These are phyloP conservation scores for Parachaetomium inaequale DNA, from an alignment of 495 filamentous ascomycete species.

Conservation along the genomic window DNA sequence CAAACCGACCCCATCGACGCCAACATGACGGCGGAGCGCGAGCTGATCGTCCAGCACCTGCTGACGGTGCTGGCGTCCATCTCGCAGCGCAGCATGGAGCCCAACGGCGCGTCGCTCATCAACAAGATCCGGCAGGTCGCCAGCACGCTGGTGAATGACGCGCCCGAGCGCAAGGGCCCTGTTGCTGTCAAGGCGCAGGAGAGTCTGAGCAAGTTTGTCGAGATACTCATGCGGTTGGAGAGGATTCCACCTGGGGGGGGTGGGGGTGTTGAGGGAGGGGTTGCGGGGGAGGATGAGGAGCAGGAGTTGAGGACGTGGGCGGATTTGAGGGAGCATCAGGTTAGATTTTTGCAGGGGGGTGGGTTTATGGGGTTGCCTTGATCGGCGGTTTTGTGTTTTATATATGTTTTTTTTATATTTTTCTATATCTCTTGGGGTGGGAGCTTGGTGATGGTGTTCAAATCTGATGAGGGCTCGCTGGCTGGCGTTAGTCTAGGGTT, in stretches of 20 bases:
- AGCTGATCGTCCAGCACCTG: slow-evolving; percentile 70
- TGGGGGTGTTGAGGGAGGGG: neutral
- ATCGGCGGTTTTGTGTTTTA: too few relatives aligned
- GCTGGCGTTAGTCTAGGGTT: too few relatives aligned
- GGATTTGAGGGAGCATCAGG: slow-evolving; percentile 68
- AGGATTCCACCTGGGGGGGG: slow-evolving; percentile 36
- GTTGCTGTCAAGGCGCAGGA: slow-evolving; percentile 57
- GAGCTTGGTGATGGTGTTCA: too few relatives aligned
- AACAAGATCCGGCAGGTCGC: slow-evolving; percentile 73
- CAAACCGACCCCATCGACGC: slow-evolving; percentile 43
- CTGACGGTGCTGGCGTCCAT: slow-evolving; percentile 65
- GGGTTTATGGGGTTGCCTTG: slow-evolving; percentile 41
- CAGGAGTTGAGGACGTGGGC: slow-evolving; percentile 69
- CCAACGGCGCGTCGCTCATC: slow-evolving; percentile 70
- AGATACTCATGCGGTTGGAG: slow-evolving; percentile 69
- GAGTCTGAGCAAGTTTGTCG: slow-evolving; percentile 63
- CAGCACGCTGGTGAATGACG: slow-evolving; percentile 64
- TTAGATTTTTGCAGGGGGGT: slow-evolving; percentile 63
- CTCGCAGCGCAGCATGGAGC: slow-evolving; percentile 75
- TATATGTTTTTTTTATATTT: neutral
- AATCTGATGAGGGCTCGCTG: too few relatives aligned
- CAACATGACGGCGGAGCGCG: slow-evolving; percentile 63
- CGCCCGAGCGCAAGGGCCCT: slow-evolving; percentile 54
- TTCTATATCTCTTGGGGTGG: neutral
- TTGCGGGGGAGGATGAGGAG: slow-evolving; percentile 57